These are phyloP conservation scores for Ichthyophthirius multifiliis DNA, from an alignment of 169 alveolate species.

Conservation along the genomic window DNA sequence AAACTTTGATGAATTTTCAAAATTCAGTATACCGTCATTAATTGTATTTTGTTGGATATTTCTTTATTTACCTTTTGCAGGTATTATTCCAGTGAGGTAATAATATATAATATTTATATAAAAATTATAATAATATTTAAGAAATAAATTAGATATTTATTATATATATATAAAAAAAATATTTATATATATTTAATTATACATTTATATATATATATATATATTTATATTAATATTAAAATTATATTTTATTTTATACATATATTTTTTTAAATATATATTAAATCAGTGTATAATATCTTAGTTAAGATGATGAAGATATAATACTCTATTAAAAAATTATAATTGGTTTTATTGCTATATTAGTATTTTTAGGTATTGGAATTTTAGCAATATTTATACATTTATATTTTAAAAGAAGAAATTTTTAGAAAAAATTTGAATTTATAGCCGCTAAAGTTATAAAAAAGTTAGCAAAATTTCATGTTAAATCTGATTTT, in stretches of 20 bases:
- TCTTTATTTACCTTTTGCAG: conserved; percentile 10
- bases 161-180: too few species aligned
- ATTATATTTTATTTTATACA: not conserved
- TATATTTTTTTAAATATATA: not conserved
- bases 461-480: not conserved
- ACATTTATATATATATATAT: too few species aligned
- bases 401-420: conserved; percentile 12
- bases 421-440: conserved; percentile 6
- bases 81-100: conserved; percentile 7
- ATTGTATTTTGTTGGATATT: conserved; percentile 4
- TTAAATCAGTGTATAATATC: not conserved
- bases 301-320: not conserved
- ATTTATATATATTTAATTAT: too few species aligned
- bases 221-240: not conserved
- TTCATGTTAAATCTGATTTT: conserved; percentile 5
- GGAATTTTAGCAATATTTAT: not conserved
- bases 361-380: not conserved
- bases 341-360: not conserved
- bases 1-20: conserved; percentile 6
- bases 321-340: not conserved
- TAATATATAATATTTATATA: too few species aligned
- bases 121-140: too few species aligned
- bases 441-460: not conserved
- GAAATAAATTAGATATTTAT: too few species aligned
- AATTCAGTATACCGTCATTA: not conserved